Evolutionary conservation across 176 grass and related monocot species (phyloP).

Genomic region (Juncus inflexus): DNA sequence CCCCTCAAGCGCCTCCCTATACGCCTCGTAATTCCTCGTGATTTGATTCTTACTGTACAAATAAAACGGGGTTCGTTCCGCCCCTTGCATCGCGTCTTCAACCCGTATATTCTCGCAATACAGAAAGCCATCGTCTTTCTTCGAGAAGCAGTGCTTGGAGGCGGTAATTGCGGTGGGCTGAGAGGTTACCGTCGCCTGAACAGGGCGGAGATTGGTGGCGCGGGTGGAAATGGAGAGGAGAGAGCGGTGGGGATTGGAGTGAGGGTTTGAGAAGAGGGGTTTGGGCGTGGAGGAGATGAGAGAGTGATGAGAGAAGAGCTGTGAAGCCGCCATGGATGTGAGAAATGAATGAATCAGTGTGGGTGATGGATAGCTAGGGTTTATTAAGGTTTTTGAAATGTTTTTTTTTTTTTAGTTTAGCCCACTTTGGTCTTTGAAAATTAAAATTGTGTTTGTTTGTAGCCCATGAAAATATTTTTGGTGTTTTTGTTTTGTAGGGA

Average conservation of each 20-base stretch:
- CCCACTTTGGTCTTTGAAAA: neutral
- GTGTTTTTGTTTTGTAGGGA: too few relatives aligned
- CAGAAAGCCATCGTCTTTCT: constrained; percentile 58
- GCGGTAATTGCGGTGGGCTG: constrained; percentile 21
- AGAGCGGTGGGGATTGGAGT: neutral
- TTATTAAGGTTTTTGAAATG: neutral
- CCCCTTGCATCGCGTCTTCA: constrained; percentile 67
- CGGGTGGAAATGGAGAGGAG: neutral
- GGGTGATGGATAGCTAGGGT: constrained; percentile 3
- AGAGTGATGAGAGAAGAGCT: constrained; percentile 37
- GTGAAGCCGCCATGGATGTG: constrained; percentile 58
- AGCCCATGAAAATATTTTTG: too few relatives aligned
- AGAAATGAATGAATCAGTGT: neutral
- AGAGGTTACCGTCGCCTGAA: constrained; percentile 24
- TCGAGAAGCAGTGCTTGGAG: constrained; percentile 60
- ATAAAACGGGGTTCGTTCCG: constrained; percentile 81
- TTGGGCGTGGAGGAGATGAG: constrained; percentile 24
- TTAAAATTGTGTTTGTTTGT: too few relatives aligned
- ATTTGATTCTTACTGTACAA: constrained; percentile 96
- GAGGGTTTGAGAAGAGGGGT: constrained; percentile 21
- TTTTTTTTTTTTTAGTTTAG: neutral
- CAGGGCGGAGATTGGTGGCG: constrained; percentile 20
- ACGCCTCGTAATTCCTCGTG: constrained; percentile 68
- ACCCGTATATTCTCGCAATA: constrained; percentile 77
- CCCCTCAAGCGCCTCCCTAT: constrained; percentile 65